Base-by-base conservation (phyloP, 768 basidiomycete genomes). In the Boletellus emodensis region DNA sequence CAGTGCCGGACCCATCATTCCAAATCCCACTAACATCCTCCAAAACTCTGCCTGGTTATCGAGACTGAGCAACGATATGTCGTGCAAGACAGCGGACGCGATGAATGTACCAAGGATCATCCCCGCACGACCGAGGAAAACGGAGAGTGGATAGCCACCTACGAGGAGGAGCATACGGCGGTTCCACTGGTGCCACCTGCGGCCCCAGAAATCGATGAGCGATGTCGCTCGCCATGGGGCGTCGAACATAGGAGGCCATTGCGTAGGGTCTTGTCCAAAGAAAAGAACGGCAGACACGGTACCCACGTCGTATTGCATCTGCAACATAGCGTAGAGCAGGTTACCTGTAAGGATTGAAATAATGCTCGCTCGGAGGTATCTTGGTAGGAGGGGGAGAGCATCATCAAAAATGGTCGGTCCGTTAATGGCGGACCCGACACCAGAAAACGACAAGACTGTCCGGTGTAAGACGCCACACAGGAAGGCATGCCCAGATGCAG, bases 51-150 rank as follows among this genome's bases (percentile, higher is more conserved):
- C 64, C 9, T 73, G 75, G 5, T 66, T 61, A 2, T 77, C 75
- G 72, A 84, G 70, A 0, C 75, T 73, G 73, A 77, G 78, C 40
- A 80, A 33, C 6, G 74, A 73, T 4, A 76, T 42, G 49, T 80
- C 70, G 53, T 88, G 86, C 6, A 84, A 59, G 6, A 83, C 38
- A 1, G 72, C 82, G 0, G 85, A 87, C 5, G 77, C 60, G 3
- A 79, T 51, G 62, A 86, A 87, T 6, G 75, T 72, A 8, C 83
- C 83, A 1, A 86, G 42, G 3, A 85, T 66, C 1, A 65, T 69
- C 3, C 79, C 82, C 0, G 62, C 47, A 7, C 75, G 74, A 3
- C 84, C 83, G 14, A 78, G 58, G 11, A 82, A 36, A 17, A 62
- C 51, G n/a, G 60, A 61, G 15, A 66, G 42, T 2, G 68, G 69